Conservation (phyloP, 768 basidiomycete genomes). For the Favolaschia claudopus region DNA sequence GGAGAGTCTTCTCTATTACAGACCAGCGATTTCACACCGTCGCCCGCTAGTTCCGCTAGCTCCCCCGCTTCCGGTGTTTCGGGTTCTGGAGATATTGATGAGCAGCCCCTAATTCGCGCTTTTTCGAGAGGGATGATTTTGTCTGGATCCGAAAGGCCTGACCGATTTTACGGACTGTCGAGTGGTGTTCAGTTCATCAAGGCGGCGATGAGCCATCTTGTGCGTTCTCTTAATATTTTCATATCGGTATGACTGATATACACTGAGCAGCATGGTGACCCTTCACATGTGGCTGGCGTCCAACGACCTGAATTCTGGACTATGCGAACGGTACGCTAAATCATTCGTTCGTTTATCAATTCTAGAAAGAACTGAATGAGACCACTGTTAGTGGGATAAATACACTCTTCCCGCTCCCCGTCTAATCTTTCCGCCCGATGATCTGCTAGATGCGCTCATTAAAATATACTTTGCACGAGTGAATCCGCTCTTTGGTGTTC, state of each 20-base stretch:
- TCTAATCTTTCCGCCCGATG: constrained; percentile 53
- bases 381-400: constrained; percentile 44
- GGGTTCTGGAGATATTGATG: neutral
- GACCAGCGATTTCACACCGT: neutral
- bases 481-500: constrained; percentile 61
- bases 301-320: neutral
- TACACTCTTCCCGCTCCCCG: constrained; percentile 30
- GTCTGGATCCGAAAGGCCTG: neutral
- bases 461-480: constrained; percentile 63
- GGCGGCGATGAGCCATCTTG: neutral
- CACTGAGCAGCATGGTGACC: no score
- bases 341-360: neutral
- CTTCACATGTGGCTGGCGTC: neutral
- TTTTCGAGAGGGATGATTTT: neutral
- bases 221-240: no score
- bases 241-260: no score
- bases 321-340: constrained; percentile 5
- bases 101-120: neutral
- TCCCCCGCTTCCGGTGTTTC: neutral
- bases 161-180: neutral
- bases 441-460: constrained; percentile 58
- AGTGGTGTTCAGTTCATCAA: neutral
- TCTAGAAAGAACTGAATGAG: no score
- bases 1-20: neutral
- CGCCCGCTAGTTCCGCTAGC: no score